A percentile compares a stretch with the other conserved stretches of the same genome.
These are phyloP conservation scores for Ceriops zippeliana DNA, from an alignment of 345 rosid species.

Conservation along the genomic window DNA sequence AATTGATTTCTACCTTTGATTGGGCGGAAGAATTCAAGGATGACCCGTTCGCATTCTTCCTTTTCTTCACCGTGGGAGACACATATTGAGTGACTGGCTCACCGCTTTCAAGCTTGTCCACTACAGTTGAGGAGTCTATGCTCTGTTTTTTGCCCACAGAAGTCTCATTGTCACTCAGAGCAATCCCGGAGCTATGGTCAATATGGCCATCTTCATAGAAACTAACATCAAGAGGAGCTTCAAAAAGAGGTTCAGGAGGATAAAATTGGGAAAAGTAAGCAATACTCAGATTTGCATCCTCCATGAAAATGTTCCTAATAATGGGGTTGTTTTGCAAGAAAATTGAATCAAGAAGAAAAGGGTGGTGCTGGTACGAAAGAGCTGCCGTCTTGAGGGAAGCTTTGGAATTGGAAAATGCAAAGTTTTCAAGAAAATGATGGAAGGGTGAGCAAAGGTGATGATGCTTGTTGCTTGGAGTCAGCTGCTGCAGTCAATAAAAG, in stretches of 20 bases:
- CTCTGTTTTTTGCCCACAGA: conserved; percentile 40
- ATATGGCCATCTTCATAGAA: conserved; percentile 11
- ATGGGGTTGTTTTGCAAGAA: conserved; percentile 28
- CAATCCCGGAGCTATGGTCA: conserved; percentile 18
- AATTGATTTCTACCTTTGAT: conserved; percentile 31
- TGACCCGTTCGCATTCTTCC: conserved; percentile 30
- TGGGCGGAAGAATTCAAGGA: conserved; percentile 26
- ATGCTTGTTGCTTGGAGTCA: background rate
- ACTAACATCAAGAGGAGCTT: conserved; percentile 11
- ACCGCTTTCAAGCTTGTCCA: conserved; percentile 41
- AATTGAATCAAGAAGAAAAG: conserved; percentile 44
- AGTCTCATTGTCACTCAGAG: conserved; percentile 28
- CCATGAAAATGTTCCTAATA: conserved; percentile 21
- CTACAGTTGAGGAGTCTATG: conserved; percentile 38
- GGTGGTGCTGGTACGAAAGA: conserved; percentile 44
- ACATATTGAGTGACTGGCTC: conserved; percentile 44
- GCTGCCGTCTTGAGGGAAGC: conserved; percentile 43
- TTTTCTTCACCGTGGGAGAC: conserved; percentile 28
- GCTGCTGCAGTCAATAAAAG: conserved; percentile 19
- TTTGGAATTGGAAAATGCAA: conserved; percentile 15
- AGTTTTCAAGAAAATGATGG: conserved; percentile 31
- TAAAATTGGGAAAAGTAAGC: conserved; percentile 30
- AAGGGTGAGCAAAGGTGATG: conserved; percentile 10
- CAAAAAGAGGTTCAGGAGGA: conserved; percentile 11
- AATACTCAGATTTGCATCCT: conserved; percentile 22